Evolutionary conservation across 2,329 filamentous ascomycete species (phyloP), one percentile per base, ranked within the genome.

Genomic region (Claviceps capensis): DNA sequence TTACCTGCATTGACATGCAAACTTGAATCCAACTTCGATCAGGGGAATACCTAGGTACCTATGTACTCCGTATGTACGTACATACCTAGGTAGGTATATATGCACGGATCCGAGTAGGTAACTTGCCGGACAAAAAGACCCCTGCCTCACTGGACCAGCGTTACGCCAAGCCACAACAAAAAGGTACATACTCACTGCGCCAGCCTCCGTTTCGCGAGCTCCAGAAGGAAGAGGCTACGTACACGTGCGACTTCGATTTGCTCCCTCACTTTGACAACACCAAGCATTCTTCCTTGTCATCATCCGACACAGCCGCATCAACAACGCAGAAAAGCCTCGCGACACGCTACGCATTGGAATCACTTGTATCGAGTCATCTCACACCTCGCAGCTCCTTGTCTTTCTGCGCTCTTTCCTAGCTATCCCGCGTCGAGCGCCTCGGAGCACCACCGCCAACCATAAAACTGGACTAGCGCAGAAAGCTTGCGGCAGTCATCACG

Each of bases 401-500:
- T 36, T 3, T 40, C 38, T 26, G 6, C 38, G 9, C 16, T 3
- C 36, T 17, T 22, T 5, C 23, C 23, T 42, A 26, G 19, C 45
- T 26, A 37, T 23, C 14, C 22, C 48, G 48, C 53, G 53, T 50
- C 26, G 14, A 13, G 47, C 48, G 41, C 48, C 47, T 47, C 44
- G 30, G 11, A 45, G 19, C n/a, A 44, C 13, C 38, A 49, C 16
- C 34, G 34, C 16, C 30, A 45, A 37, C 23, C 37, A 30, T 22
- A 22, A 37, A 47, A 8, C n/a, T 19, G n/a, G 47, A 43, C 42
- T 52, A 44, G 42, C n/a, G n/a, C 26, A 46, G 41, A 17, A 45
- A 43, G 42, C 44, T 47, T 52, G 48, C 48, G 43, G 49, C 40
- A 46, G 7, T 22, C 62, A 64, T 60, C 74, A 82, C 71, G 57